Evolutionary conservation across 495 filamentous ascomycete species (phyloP), one percentile per base, ranked within the genome.

Genomic region (Penicillium steckii): DNA sequence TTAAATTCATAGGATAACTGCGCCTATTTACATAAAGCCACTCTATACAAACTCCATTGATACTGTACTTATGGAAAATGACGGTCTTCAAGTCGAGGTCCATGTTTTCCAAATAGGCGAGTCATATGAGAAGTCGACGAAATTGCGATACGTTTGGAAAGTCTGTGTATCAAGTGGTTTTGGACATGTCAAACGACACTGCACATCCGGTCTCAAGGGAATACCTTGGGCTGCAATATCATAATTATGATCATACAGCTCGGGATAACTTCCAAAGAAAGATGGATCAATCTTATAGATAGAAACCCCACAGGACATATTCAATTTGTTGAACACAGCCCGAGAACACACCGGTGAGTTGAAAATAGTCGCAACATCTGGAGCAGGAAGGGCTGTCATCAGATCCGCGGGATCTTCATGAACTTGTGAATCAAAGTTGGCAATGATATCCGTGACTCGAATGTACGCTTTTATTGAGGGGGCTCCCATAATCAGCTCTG

Each of bases 281-380:
- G 50, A 29, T 13, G 50, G 50, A 30, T 53, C 50, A 21, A 53
- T 46, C 30, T 53, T 53, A 26, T 53, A 53, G 9, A 46, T 46
- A 4, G 50, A 53, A 3, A 53, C 43, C 7, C 50, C 50, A 22
- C 22, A 43, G 25, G 44, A 30, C 50, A 53, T 53, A 24, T 38
- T 46, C 1, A 53, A 24, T 15, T 25, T 23, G 6, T 53, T 53
- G 23, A 53, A 53, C 6, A 46, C 43, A 12, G 50, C 50, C 32
- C 25, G 21, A 0, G 50, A 33, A 40, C 32, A 53, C 2, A 37
- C 17, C 1, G 50, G 24, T 6, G 43, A 46, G 5, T 42, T 40
- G 21, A 53, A 53, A 3, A 53, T 32, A 13, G 50, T 38, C 17
- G 50, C 42, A 17, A 41, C 29, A 40, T 53, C 50, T 22, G 42